These are phyloP conservation scores for Aspergillus sclerotioniger DNA, from an alignment of 495 filamentous ascomycete species.

Conservation along the genomic window DNA sequence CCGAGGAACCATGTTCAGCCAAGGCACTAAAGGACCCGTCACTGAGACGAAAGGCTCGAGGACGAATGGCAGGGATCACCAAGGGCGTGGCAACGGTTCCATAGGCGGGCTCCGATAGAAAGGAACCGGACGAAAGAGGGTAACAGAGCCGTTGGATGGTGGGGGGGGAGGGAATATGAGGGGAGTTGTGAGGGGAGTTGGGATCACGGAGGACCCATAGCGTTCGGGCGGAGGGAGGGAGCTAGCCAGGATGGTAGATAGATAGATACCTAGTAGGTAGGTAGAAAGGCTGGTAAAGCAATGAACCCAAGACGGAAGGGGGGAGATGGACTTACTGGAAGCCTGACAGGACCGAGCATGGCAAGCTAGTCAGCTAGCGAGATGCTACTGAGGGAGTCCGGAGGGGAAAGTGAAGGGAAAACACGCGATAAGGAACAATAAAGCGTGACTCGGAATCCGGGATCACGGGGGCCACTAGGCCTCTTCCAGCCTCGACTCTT, in stretches of 20 bases:
- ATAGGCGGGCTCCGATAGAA: not conserved
- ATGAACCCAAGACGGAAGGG: not conserved
- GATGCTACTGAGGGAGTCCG: no score
- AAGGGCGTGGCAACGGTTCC: not conserved
- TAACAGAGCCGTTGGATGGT: not conserved
- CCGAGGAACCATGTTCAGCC: not conserved
- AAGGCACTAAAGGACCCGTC: not conserved
- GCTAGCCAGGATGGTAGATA: not conserved
- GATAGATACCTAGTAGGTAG: no score
- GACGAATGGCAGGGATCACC: constrained; percentile 2
- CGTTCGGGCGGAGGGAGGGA: not conserved
- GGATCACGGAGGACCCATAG: not conserved
- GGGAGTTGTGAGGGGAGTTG: not conserved
- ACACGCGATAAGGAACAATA: not conserved
- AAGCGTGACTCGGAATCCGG: not conserved
- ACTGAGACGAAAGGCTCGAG: not conserved
- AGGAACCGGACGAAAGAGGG: not conserved
- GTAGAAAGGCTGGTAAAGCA: no score
- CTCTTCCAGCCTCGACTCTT: no score
- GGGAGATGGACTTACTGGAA: no score
- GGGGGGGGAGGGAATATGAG: not conserved
- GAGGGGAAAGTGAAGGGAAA: not conserved
- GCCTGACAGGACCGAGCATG: no score
- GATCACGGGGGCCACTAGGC: not conserved
- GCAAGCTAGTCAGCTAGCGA: not conserved